Base-by-base conservation (phyloP, 495 filamentous ascomycete genomes). In the Amphirosellinia nigrospora region DNA sequence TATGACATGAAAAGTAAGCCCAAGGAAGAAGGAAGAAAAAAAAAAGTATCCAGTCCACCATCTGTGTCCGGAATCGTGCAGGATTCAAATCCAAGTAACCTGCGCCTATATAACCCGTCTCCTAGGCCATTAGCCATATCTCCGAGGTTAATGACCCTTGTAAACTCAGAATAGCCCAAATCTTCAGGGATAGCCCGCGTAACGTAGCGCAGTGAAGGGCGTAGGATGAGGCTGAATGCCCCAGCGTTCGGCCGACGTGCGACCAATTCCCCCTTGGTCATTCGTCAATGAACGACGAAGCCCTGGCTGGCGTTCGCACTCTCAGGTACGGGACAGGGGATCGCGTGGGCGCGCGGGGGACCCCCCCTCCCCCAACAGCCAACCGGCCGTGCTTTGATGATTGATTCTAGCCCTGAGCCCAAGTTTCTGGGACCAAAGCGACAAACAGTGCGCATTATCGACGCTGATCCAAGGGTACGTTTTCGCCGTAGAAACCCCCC, bases 401-500 rank as follows among this genome's bases (percentile, higher is more conserved):
- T 45, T 34, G 19, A 67, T 45, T 39, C 52, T 36, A 21, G 52
- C 48, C 16, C 19, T 21, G 19, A 21, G 28, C 34, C 58, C 45
- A 52, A 30, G 30, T 9, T 0, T 41, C 59, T 64, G 48, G 48
- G 34, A 26, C 38, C 32, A n/a, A 13, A 55, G 32, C 36, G n/a
- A 41, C 30, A 19, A 65, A 48, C 19, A 60, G n/a, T 50, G 53
- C n/a, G 19, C 26, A 55, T 69, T 75, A 84, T 60, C 83, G 77
- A 68, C 82, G 78, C 61, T 86, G 81, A 66, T 82, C 81, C 10
- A 81, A 75, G 52, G 81, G 82, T 16, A 86, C 84, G 60, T 79
- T 83, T 32, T 84, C 81, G 16, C 84, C 84, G 70, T 86, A 86
- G 71, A 83, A 84, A 7, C 84, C 84, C 84, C 84, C 6, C 83